These are phyloP conservation scores for Leonotis leonurus DNA, from an alignment of 257 asterid species.

Conservation along the genomic window DNA sequence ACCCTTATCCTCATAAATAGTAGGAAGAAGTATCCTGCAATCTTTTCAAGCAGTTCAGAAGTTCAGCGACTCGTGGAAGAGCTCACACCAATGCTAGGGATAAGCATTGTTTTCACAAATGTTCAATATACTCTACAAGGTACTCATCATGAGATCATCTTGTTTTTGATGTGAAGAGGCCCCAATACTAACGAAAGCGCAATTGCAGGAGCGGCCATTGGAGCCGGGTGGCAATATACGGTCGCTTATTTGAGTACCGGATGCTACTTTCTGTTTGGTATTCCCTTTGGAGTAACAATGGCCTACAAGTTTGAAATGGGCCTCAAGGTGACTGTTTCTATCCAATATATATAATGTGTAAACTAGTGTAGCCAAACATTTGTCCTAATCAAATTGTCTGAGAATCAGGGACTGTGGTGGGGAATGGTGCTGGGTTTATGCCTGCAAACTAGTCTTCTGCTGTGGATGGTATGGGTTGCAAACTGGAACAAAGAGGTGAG, in stretches of 20 bases:
- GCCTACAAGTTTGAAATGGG: constrained; percentile 36
- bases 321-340: constrained; percentile 21
- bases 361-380: too few relatives aligned
- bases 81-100: constrained; percentile 45
- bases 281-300: constrained; percentile 34
- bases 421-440: constrained; percentile 44
- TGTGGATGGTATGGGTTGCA: constrained; percentile 26
- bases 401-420: constrained; percentile 50
- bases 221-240: constrained; percentile 56
- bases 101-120: constrained; percentile 30
- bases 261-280: constrained; percentile 39
- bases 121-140: constrained; percentile 46
- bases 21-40: constrained; percentile 29
- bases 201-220: constrained; percentile 40
- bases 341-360: too few relatives aligned
- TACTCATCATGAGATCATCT: constrained; percentile 6
- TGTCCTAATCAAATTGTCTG: too few relatives aligned
- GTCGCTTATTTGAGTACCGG: constrained; percentile 34
- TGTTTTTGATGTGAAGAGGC: too few relatives aligned
- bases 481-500: constrained; percentile 46
- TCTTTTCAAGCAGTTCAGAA: constrained; percentile 27
- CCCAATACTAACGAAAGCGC: neutral
- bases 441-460: constrained; percentile 28
- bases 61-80: constrained; percentile 32
- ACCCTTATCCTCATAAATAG: constrained; percentile 19